Evolutionary conservation across 169 alveolate species (phyloP), one percentile per base, ranked within the genome.

Genomic region (Plasmodium sp.): DNA sequence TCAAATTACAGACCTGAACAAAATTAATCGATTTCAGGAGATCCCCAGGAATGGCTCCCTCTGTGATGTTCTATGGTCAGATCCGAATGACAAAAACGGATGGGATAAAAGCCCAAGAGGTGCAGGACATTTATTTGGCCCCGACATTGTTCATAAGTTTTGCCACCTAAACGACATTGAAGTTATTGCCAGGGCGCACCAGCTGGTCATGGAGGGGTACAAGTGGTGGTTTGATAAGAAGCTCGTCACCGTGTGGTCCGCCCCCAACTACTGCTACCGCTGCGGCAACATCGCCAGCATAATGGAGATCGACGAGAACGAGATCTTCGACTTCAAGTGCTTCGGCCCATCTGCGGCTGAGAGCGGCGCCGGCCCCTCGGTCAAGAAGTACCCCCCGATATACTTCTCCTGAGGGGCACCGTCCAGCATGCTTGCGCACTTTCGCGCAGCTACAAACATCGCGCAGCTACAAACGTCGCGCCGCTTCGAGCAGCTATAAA

Each of bases 11-110:
- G 99, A 99, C 74, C 98, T 99, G 27, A 97, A 98, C 92, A 96
- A 98, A 73, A 96, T 99, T 54, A 99, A 98, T 84, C 96, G 99
- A 93, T 51, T 95, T 67, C 96, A 85, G 58, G 93, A 85, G 75
- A 85, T 85, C 41, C 93, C 93, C 97, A 94, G 99, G 99, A 97
- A 99, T 99, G 99, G 99, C 9, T 99, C 99, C 2, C 99, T 99
- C 99, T 99, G 99, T 96, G 99, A 99, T 96, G 96, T 99, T 77
- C 98, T 99, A 96, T 99, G 99, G 99, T 98, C 99, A 45, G 99
- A 99, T 95, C 99, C 99, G 41, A 48, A 43, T 31, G 93, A 85
- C 75, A 74, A 75, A 74, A 5, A 75, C 41, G 27, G 99, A 99
- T 91, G 99, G 99, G 81, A 97, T 97, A 84, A 93, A 97, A 84